Conservation (phyloP, 768 basidiomycete genomes). For the Baorangia bicolor region DNA sequence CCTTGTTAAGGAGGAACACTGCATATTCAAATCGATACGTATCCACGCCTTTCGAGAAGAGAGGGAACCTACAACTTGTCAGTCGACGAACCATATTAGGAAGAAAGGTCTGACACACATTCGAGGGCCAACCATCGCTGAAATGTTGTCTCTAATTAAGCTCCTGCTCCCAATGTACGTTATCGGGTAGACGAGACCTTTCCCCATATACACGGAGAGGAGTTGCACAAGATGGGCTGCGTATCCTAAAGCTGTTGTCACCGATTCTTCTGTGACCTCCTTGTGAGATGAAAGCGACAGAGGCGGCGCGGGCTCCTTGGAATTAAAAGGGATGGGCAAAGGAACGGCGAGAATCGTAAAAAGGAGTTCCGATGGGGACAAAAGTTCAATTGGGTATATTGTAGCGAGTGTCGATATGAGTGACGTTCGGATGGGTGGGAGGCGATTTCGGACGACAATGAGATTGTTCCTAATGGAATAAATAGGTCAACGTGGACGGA, state of each 20-base stretch:
- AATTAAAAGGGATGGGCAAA: conserved; percentile 79
- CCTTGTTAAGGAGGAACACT: conserved; percentile 94
- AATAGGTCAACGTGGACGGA: conserved; percentile 16
- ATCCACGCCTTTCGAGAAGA: conserved; percentile 94
- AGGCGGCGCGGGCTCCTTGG: conserved; percentile 83
- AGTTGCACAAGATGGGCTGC: conserved; percentile 85
- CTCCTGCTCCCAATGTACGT: conserved; percentile 90
- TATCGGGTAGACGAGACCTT: conserved; percentile 81
- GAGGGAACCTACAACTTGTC: conserved; percentile 70
- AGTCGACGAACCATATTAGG: conserved; percentile 2
- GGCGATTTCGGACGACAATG: conserved; percentile 44
- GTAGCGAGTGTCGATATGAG: conserved; percentile 69
- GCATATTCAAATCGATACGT: conserved; percentile 97
- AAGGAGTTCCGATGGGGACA: conserved; percentile 80
- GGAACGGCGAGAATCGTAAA: conserved; percentile 86
- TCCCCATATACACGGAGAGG: conserved; percentile 75
- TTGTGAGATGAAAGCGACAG: conserved; percentile 61
- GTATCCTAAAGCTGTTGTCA: conserved; percentile 90
- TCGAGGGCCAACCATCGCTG: conserved; percentile 92
- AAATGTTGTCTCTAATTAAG: conserved; percentile 88
- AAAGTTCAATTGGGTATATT: conserved; percentile 89
- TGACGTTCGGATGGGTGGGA: conserved; percentile 56
- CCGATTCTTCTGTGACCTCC: conserved; percentile 77
- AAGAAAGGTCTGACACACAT: conserved; percentile 57
- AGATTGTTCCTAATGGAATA: conserved; percentile 44